Evolutionary conservation across 805 yeast genomes (phyloP).

Genomic region (Candida cerambycidarum): DNA sequence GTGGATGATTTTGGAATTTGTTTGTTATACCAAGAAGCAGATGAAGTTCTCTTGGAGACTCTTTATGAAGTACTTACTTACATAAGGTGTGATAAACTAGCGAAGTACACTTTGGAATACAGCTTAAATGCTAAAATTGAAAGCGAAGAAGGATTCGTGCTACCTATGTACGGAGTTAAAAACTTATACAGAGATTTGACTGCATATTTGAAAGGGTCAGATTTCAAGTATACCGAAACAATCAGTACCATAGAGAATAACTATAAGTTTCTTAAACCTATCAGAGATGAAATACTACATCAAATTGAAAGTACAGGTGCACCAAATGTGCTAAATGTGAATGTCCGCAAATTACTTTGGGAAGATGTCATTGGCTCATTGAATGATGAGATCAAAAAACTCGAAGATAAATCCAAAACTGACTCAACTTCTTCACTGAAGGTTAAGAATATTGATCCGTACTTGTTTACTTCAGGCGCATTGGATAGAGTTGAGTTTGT

Average conservation of each 20-base stretch:
- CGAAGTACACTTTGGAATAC: slow-evolving; percentile 60
- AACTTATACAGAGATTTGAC: neutral
- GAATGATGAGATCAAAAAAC: slow-evolving; percentile 31
- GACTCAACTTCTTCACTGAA: slow-evolving; percentile 41
- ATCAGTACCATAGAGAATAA: slow-evolving; percentile 1
- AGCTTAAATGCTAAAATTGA: slow-evolving; percentile 45
- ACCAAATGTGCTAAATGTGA: slow-evolving; percentile 1
- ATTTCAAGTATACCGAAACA: neutral
- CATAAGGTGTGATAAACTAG: slow-evolving; percentile 48
- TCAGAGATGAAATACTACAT: slow-evolving; percentile 18
- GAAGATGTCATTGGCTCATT: slow-evolving; percentile 28
- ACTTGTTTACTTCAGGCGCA: slow-evolving; percentile 48
- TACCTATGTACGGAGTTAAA: slow-evolving; percentile 1
- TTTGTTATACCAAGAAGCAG: slow-evolving; percentile 66
- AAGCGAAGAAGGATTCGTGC: slow-evolving; percentile 39
- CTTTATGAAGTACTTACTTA: slow-evolving; percentile 52
- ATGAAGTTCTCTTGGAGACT: slow-evolving; percentile 50
- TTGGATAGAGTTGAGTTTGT: slow-evolving; percentile 22
- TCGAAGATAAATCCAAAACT: slow-evolving; percentile 32
- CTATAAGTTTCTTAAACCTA: slow-evolving; percentile 30
- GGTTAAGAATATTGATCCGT: slow-evolving; percentile 50
- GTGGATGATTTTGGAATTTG: slow-evolving; percentile 67
- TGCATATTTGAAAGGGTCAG: neutral
- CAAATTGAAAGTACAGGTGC: slow-evolving; percentile 1
- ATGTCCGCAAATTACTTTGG: slow-evolving; percentile 21